Conservation (phyloP, 805 yeast species). For the Dipodascus geniculatus region DNA sequence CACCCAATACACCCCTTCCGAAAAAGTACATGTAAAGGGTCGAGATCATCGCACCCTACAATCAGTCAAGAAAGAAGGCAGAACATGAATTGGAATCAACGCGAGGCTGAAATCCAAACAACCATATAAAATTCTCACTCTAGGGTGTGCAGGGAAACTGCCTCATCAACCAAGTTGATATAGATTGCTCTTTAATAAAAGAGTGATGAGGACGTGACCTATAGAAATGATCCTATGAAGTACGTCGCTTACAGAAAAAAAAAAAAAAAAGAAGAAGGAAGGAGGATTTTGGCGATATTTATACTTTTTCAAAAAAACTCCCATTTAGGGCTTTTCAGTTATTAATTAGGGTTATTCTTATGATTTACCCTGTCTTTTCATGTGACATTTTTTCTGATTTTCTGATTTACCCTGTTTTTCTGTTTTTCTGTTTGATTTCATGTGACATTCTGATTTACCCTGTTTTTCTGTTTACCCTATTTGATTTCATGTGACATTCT, state of each 20-base stretch:
- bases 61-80: conserved; percentile 11
- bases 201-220: conserved; percentile 97
- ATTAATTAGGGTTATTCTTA: background rate
- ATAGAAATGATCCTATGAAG: conserved; percentile 92
- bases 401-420: background rate
- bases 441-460: too few relatives aligned
- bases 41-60: conserved; percentile 99
- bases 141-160: conserved; percentile 82
- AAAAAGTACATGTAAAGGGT: conserved; percentile 79
- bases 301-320: background rate
- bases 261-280: background rate
- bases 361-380: background rate
- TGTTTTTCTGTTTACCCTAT: too few relatives aligned
- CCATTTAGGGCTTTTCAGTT: background rate
- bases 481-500: too few relatives aligned
- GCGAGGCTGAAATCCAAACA: conserved; percentile 39
- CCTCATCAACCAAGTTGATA: conserved; percentile 99
- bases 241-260: conserved; percentile 3
- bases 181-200: conserved; percentile 98
- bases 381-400: background rate
- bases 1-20: conserved; percentile 86
- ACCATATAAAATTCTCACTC: conserved; percentile 52
- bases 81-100: conserved; percentile 36
- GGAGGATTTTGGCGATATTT: background rate
- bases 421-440: too few relatives aligned